Conservation (phyloP, 2,329 filamentous ascomycete species). For the Pseudogymnoascus sp. region DNA sequence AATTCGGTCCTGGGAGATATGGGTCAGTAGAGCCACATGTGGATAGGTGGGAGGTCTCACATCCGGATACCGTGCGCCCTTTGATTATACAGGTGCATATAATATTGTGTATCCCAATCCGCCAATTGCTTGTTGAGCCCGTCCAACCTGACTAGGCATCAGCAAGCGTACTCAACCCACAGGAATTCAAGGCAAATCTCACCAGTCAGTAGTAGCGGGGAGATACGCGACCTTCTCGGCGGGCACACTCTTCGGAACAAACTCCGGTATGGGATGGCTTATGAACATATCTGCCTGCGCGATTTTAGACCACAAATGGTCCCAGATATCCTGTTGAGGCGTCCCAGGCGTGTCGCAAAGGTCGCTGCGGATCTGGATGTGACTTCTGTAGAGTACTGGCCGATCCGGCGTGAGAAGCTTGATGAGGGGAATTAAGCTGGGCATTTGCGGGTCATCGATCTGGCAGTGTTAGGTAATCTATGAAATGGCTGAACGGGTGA, state of each 20-base stretch:
- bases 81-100: constrained; percentile 64
- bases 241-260: constrained; percentile 65
- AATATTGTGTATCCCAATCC: constrained; percentile 65
- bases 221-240: constrained; percentile 63
- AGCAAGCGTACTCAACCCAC: constrained; percentile 13
- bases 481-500: background rate
- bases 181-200: constrained; percentile 19
- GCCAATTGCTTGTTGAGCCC: constrained; percentile 71
- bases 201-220: constrained; percentile 76
- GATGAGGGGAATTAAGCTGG: constrained; percentile 66
- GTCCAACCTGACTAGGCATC: constrained; percentile 49
- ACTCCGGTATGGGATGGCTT: constrained; percentile 69
- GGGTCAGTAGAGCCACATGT: constrained; percentile 15
- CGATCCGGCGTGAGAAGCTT: constrained; percentile 64
- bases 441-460: constrained; percentile 83
- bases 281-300: constrained; percentile 70
- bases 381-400: constrained; percentile 72
- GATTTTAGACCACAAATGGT: constrained; percentile 66
- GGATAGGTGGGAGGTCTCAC: constrained; percentile 31
- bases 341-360: constrained; percentile 55
- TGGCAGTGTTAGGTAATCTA: constrained; percentile 21
- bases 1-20: constrained; percentile 41
- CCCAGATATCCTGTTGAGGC: constrained; percentile 68
- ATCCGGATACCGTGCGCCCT: constrained; percentile 53
- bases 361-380: constrained; percentile 76